These are phyloP conservation scores for Exophiala sp. DNA, from an alignment of 2,329 filamentous ascomycete species.

Conservation along the genomic window DNA sequence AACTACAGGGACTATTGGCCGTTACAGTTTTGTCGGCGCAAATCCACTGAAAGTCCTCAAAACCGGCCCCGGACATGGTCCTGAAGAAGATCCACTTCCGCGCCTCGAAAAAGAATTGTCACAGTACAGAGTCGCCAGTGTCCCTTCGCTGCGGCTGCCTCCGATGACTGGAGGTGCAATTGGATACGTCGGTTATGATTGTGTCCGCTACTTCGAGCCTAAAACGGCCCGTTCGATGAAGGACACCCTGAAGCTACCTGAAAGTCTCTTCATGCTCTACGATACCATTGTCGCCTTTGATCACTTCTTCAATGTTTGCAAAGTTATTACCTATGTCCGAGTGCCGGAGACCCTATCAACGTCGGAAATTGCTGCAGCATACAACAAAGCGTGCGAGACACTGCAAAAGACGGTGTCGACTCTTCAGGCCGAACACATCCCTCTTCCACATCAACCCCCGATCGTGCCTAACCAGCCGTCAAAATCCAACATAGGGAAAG, in stretches of 20 bases:
- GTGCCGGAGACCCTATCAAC: constrained; percentile 51
- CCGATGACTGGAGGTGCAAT: constrained; percentile 87
- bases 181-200: constrained; percentile 96
- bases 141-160: constrained; percentile 76
- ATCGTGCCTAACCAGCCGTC: constrained; percentile 71
- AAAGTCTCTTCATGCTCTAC: constrained; percentile 95
- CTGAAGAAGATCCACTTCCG: constrained; percentile 76
- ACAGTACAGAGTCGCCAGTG: constrained; percentile 69
- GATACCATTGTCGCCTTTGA: constrained; percentile 93
- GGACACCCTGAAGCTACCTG: constrained; percentile 81
- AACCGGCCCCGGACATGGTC: constrained; percentile 81
- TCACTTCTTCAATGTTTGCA: constrained; percentile 86
- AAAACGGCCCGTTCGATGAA: constrained; percentile 86
- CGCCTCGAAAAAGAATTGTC: constrained; percentile 74
- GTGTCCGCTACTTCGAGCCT: constrained; percentile 94
- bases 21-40: constrained; percentile 93
- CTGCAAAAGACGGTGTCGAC: constrained; percentile 64
- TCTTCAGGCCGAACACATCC: constrained; percentile 67
- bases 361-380: constrained; percentile 58
- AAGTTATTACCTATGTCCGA: constrained; percentile 84
- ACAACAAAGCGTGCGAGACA: constrained; percentile 58
- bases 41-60: constrained; percentile 71
- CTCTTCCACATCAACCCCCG: constrained; percentile 68
- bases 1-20: constrained; percentile 80
- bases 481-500: constrained; percentile 82